These are phyloP conservation scores for Purpureocillium takamizusanense DNA, from an alignment of 2,329 filamentous ascomycete genomes.

Conservation along the genomic window DNA sequence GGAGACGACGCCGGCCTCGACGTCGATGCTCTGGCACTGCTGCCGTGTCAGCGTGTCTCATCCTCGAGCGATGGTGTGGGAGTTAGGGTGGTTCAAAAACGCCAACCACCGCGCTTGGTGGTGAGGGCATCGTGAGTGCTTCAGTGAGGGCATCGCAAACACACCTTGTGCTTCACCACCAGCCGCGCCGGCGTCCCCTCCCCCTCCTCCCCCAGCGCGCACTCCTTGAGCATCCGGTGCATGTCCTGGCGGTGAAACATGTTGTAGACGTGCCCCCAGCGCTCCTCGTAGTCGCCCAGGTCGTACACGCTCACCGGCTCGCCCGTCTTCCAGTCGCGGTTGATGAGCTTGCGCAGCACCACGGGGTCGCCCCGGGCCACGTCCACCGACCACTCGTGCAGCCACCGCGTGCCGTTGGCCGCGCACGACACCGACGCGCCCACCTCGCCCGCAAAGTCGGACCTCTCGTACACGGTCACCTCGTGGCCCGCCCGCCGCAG, in stretches of 20 bases:
- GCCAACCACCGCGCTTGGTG: too few species aligned
- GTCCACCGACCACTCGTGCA: constrained; percentile 60
- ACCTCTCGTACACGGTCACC: constrained; percentile 55
- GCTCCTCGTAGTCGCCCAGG: constrained; percentile 54
- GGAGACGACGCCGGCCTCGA: constrained; percentile 36
- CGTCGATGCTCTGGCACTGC: constrained; percentile 41
- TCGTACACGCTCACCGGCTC: constrained; percentile 56
- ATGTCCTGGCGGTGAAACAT: constrained; percentile 64
- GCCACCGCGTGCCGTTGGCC: constrained; percentile 61
- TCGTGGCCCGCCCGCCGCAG: constrained; percentile 36
- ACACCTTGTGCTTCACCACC: constrained; percentile 45
- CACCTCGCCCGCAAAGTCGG: constrained; percentile 59
- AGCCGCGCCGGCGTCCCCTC: constrained; percentile 44
- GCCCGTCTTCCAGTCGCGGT: constrained; percentile 61
- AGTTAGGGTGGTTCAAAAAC: too few species aligned
- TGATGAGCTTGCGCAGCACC: constrained; percentile 56
- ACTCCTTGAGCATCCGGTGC: constrained; percentile 57
- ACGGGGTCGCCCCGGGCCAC: constrained; percentile 56
- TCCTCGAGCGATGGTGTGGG: too few species aligned
- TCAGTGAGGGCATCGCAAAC: too few species aligned
- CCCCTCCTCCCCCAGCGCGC: constrained; percentile 42
- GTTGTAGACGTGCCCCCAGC: constrained; percentile 57
- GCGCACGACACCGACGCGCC: constrained; percentile 60
- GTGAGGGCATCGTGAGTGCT: too few species aligned
- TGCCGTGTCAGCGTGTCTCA: too few species aligned